Evolutionary conservation across 2,329 filamentous ascomycete genomes (phyloP).

Genomic region (Sclerotinia sclerotiorum): DNA sequence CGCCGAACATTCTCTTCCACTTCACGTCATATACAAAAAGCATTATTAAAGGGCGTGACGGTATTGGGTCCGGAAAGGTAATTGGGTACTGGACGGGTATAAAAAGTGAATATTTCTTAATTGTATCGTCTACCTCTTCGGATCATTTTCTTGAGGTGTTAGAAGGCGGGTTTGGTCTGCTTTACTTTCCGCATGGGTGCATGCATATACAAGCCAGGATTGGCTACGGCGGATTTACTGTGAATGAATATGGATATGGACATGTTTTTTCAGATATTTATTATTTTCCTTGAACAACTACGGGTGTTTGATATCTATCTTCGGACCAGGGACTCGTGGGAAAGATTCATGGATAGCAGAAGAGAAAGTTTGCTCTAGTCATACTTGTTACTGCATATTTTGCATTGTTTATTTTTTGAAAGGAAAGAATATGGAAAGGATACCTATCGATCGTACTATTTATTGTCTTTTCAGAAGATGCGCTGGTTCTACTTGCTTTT

Average conservation of each 20-base stretch:
- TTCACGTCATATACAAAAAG: conserved; percentile 22
- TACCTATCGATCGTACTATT: conserved; percentile 20
- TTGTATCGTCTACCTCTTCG: conserved; percentile 6
- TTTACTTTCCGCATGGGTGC: conserved; percentile 12
- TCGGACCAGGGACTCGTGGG: background rate
- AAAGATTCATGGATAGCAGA: background rate
- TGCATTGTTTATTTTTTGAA: conserved; percentile 5
- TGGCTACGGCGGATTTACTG: conserved; percentile 17
- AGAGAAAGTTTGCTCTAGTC: conserved; percentile 13
- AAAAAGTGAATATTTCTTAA: conserved; percentile 22
- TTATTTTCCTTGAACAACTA: conserved; percentile 13
- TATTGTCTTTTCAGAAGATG: conserved; percentile 19
- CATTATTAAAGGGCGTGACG: conserved; percentile 25
- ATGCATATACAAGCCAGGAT: conserved; percentile 20
- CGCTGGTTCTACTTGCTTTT: conserved; percentile 21
- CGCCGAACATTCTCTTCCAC: conserved; percentile 19
- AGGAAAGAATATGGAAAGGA: conserved; percentile 18
- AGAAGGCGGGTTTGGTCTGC: conserved; percentile 12
- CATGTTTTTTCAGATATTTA: background rate
- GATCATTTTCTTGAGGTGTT: conserved; percentile 10
- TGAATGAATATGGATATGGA: conserved; percentile 6
- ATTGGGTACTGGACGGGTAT: conserved; percentile 8
- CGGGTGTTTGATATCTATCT: background rate
- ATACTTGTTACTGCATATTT: conserved; percentile 19
- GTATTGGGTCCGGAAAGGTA: conserved; percentile 18